A percentile compares a stretch with the other conserved stretches of the same genome.
phyloP scores from a whole-genome alignment of 495 filamentous ascomycete species.

The Daldinia caldariorum region DNA sequence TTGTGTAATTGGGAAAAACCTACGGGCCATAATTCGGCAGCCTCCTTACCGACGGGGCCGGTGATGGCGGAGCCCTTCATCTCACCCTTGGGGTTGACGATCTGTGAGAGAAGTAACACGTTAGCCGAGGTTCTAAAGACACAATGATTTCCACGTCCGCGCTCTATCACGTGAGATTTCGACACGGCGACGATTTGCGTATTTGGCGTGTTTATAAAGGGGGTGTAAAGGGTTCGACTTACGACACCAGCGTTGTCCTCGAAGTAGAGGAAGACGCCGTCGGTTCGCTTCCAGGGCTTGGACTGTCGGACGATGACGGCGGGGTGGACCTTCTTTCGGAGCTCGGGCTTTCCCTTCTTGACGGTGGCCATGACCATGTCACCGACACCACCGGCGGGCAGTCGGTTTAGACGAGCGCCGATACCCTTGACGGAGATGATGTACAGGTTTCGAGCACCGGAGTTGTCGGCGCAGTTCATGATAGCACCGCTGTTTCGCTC shows the following conservation, averaged over 20 bases:
- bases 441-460: slow-evolving; percentile 96
- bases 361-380: slow-evolving; percentile 99
- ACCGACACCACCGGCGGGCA: slow-evolving; percentile 94
- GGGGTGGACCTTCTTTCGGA: slow-evolving; percentile 99
- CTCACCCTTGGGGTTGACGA: slow-evolving; percentile 99
- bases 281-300: slow-evolving; percentile 98
- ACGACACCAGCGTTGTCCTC: slow-evolving; percentile 71
- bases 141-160: not conserved
- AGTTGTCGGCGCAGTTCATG: slow-evolving; percentile 96
- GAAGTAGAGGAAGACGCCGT: slow-evolving; percentile 99
- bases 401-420: slow-evolving; percentile 96
- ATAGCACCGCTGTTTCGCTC: slow-evolving; percentile 88
- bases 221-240: slow-evolving; percentile 6
- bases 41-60: slow-evolving; percentile 99
- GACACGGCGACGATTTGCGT: not conserved
- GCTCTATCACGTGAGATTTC: not conserved
- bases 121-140: slow-evolving; percentile 1
- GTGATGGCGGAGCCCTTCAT: slow-evolving; percentile 99
- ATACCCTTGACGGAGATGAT: slow-evolving; percentile 99
- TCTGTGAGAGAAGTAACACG: slow-evolving; percentile 61
- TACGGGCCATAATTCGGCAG: slow-evolving; percentile 98
- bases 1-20: slow-evolving; percentile 50
- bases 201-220: not conserved
- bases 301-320: slow-evolving; percentile 97
- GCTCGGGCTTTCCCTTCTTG: slow-evolving; percentile 99